Base-by-base conservation (phyloP, 176 grass and related monocot genomes). In the Calamus simplicifolius region DNA sequence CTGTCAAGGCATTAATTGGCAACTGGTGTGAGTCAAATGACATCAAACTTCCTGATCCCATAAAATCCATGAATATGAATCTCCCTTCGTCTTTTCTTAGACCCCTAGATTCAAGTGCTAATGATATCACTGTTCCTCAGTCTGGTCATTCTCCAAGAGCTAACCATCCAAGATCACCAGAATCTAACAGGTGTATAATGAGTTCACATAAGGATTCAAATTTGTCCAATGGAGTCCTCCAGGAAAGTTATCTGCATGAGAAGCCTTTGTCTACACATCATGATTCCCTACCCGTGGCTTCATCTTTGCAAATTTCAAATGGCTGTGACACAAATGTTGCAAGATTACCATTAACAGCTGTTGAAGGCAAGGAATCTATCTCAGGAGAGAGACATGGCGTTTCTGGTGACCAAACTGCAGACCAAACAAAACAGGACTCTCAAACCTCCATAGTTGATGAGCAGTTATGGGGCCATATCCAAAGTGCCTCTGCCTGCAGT, bases 21-120 rank as follows among this genome's bases (percentile, higher is more conserved):
- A 98, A 98, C 75, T 98, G 94, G 94, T 92, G 94, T 54, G 94
- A 98, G 51, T 93, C 88, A 1, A 86, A 98, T 80, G 79, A 85
- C 59, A 98, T 98, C 67, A 93, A 55, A 66, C 85, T 98, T 56
- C 94, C 88, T 57, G 94, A 98, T 85, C 94, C 94, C 52, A 69
- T 85, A 54, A 89, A 89, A 74, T 82, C 89, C 62, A 80, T 85
- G 76, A 88, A 76, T 65, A 68, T 75, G 69, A 89, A 88, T 74
- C 86, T 93, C 18, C 81, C 81, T 76, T 77, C 72, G 62, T 78
- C 68, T 63, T 73, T 59, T 14, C 75, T 80, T 16, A 56, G 71
- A 25, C 63, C 80, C 61, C 73, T 68, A 48, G 82, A 85, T 82
- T 68, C 65, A 62, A 77, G 56, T 19, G 21, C 69, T 35, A 27